Base-by-base conservation (phyloP, 2,329 filamentous ascomycete species). In the Geosmithia flava region DNA sequence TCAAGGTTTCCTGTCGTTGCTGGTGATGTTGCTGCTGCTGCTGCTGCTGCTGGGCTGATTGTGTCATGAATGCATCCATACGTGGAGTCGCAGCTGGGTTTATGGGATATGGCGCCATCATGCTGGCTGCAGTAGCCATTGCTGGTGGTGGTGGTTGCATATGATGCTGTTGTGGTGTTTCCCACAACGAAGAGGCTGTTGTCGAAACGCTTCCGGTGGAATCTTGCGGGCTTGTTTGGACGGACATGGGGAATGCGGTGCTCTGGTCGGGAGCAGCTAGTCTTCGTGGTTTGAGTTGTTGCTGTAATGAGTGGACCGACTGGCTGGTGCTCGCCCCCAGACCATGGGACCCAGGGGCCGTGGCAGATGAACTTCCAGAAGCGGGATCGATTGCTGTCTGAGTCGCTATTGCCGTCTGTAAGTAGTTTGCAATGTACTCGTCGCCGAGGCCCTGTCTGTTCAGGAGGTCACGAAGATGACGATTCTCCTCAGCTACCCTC, bases 401-500 rank as follows among this genome's bases (percentile, higher is more conserved):
- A 20, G 41, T n/a, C 47, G 48, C 13, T 39, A 37, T 39, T 3
- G 44, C 49, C 16, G 52, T 49, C 40, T 66, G 62, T 11, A 71
- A 51, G 49, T 61, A 70, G 42, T 59, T 59, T 45, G 71, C 64
- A 49, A 85, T 72, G 42, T 76, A 73, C 7, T 70, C 65, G 50
- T 82, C 75, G 42, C 66, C 61, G 20, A 85, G 65, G 3, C 83
- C 82, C 53, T 76, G 68, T 42, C 71, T 64, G 47, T 69, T 67
- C 33, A 87, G 69, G 17, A 88, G 67, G 16, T 65, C 65, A 20
- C 82, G 71, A 49, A 89, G 68, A 47, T 74, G 74, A 50, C 67
- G 72, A 60, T 89, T 89, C 62, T 90, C 83, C 16, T 83, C 78
- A 4, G 78, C 73, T 2, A 88, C 85, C 48, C 68, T 75, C 49